These are phyloP conservation scores for Phytophthora constricta DNA, from an alignment of 352 stramenopile species.

Conservation along the genomic window DNA sequence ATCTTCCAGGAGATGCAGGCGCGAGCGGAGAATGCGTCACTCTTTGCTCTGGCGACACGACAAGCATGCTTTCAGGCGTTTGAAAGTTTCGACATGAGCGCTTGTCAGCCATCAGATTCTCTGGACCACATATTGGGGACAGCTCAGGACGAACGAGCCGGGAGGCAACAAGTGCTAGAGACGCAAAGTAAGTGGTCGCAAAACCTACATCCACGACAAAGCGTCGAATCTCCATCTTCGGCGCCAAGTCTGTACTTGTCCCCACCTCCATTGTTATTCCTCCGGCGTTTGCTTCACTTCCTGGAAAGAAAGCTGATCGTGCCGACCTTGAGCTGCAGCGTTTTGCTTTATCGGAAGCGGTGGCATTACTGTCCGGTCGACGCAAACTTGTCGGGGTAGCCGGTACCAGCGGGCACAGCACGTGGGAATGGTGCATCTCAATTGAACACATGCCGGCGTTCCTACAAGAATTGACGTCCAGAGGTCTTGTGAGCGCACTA, in stretches of 20 bases:
- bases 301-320: conserved; percentile 19
- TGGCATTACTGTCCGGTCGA: conserved; percentile 8
- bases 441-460: conserved; percentile 25
- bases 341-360: conserved; percentile 27
- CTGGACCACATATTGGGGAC: conserved; percentile 27
- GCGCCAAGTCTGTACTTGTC: background rate
- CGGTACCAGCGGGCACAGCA: background rate
- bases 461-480: conserved; percentile 26
- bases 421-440: conserved; percentile 37
- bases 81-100: conserved; percentile 31
- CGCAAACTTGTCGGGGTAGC: conserved; percentile 6
- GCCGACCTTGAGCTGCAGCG: conserved; percentile 21
- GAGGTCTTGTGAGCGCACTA: conserved; percentile 31
- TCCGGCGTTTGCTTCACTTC: conserved; percentile 24
- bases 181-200: conserved; percentile 10
- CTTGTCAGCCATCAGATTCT: conserved; percentile 22
- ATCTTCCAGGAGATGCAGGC: conserved; percentile 62
- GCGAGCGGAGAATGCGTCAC: conserved; percentile 32
- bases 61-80: conserved; percentile 37
- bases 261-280: conserved; percentile 18
- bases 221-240: background rate
- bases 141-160: background rate
- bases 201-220: background rate
- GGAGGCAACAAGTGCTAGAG: conserved; percentile 27
- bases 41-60: conserved; percentile 29